Percentiles rank a stretch among this genome's conserved stretches.
Evolutionary conservation across 805 yeast genomes (phyloP).

Genomic region (Hanseniaspora hatyaiensis): DNA sequence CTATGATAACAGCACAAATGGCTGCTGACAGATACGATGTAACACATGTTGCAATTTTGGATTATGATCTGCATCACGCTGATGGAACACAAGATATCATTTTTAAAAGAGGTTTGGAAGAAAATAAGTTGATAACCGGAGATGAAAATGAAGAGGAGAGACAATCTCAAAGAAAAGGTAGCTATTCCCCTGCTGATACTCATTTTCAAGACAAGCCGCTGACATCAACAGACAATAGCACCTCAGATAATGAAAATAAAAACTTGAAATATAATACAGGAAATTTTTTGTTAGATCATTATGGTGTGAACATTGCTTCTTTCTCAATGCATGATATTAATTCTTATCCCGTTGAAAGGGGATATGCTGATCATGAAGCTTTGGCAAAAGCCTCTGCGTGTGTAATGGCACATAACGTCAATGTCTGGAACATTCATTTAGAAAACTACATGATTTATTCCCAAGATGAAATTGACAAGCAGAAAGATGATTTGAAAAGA

Average conservation of each 20-base stretch:
- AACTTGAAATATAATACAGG: conserved; percentile 31
- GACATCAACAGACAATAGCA: too few species aligned
- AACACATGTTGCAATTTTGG: conserved; percentile 71
- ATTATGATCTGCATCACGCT: conserved; percentile 79
- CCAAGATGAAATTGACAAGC: conserved; percentile 3
- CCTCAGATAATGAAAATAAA: conserved; percentile 22
- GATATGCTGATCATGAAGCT: conserved; percentile 59
- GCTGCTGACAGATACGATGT: conserved; percentile 51
- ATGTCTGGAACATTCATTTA: conserved; percentile 75
- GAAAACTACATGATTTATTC: conserved; percentile 38
- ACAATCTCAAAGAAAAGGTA: conserved; percentile 18
- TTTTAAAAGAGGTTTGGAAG: conserved; percentile 58
- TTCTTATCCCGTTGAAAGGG: conserved; percentile 73
- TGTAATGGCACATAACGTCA: conserved; percentile 60
- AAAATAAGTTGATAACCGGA: conserved; percentile 35
- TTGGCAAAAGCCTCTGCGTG: conserved; percentile 70
- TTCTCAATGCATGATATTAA: conserved; percentile 77
- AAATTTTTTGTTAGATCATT: conserved; percentile 36
- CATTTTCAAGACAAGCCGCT: conserved; percentile 25
- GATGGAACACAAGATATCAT: conserved; percentile 82
- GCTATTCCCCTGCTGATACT: conserved; percentile 20
- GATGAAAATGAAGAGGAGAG: conserved; percentile 18
- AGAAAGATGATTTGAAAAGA: neutral
- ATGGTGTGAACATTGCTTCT: conserved; percentile 55
- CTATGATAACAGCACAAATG: conserved; percentile 68